Evolutionary conservation across 495 filamentous ascomycete species (phyloP), one percentile per base, ranked within the genome.

Genomic region (Terfezia boudieri): DNA sequence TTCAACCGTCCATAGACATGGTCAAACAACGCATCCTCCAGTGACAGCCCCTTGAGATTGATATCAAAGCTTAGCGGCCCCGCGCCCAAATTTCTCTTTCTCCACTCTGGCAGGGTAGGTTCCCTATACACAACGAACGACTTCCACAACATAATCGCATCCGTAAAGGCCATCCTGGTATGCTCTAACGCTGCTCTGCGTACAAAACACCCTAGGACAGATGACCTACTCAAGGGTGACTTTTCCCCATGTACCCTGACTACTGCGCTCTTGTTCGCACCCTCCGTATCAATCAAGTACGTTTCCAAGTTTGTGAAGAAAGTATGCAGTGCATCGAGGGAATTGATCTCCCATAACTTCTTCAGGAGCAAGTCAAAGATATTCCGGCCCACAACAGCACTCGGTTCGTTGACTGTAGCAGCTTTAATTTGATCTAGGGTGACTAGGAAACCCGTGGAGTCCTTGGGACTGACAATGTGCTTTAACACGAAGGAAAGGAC

Each of bases 151-250:
- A 73, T 77, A 22, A 82, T 69, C 0, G 75, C 73, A 59, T 89
- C 80, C 59, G 84, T 72, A 58, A 95, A 94, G 50, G 82, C 80
- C 20, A 95, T 65, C 50, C 81, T 70, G 4, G 77, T 77, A 66
- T 86, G 94, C 67, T 98, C 89, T 20, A 93, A 68, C 55, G 76
- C 74, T 8, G 81, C 73, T 59, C 80, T 74, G 54, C 88, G 73
- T 4, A 95, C 76, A 62, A 93, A 95, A n/a, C 73, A 73, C 12
- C 90, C 92, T 26, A 95, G 69, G 0, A 86, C 86, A 0, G 90
- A 94, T 51, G 75, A 80, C 35, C 78, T 73, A 9, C 76, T 70
- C 36, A 64, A 55, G 20, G 58, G 54, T 17, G 61, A 57, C 48
- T 56, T 59, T 22, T 64, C 61, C 23, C 53, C 54, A 53, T 64